Conservation (phyloP, 345 rosid species). For the Erucastrum elatum region DNA sequence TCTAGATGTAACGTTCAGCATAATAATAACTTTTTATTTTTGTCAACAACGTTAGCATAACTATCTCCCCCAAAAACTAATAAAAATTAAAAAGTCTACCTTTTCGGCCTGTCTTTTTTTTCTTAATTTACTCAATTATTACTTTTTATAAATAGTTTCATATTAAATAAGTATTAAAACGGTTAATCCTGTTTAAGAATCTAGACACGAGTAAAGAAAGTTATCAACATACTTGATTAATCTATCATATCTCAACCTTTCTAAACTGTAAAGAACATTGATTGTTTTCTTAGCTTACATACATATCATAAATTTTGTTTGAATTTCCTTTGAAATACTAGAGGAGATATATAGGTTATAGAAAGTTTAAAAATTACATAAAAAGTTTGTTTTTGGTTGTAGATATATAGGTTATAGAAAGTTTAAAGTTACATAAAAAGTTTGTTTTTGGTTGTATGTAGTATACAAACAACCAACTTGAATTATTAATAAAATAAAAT, state of each 20-base stretch:
- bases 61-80: not conserved
- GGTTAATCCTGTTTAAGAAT: constrained; percentile 20
- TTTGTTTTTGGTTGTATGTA: not conserved
- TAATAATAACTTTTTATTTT: not conserved
- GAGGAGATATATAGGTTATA: too few species aligned
- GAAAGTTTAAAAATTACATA: not conserved
- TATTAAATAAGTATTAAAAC: not conserved
- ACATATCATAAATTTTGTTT: not conserved
- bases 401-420: not conserved
- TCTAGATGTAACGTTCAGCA: constrained; percentile 37
- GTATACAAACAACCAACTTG: not conserved
- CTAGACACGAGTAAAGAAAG: constrained; percentile 2
- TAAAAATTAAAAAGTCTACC: constrained; percentile 25
- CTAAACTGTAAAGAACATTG: not conserved
- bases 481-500: not conserved
- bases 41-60: not conserved
- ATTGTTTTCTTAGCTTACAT: not conserved
- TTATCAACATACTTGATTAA: constrained; percentile 8
- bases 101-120: constrained; percentile 1
- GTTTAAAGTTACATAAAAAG: not conserved
- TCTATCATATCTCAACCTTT: not conserved
- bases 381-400: not conserved
- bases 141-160: not conserved
- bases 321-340: not conserved
- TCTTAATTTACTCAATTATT: constrained; percentile 9